phyloP scores from a whole-genome alignment of 176 grass and related monocot species.

The Urochloa ruziziensis region DNA sequence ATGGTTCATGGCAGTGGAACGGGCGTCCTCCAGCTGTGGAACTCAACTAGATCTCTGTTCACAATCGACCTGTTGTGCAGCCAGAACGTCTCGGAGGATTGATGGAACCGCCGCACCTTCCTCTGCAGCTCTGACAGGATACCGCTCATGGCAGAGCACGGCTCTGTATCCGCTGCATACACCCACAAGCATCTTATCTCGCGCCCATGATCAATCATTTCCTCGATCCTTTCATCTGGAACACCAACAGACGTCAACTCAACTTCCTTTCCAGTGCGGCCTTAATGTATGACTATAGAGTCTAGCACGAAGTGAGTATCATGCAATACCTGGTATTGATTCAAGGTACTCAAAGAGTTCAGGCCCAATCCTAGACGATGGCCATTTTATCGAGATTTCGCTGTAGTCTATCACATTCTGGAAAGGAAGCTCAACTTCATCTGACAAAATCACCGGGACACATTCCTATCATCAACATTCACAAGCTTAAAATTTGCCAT shows the following conservation, averaged over 20 bases:
- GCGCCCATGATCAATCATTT: constrained; percentile 64
- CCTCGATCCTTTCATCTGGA: constrained; percentile 76
- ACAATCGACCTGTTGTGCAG: constrained; percentile 78
- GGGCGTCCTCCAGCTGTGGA: constrained; percentile 69
- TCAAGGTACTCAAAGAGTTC: constrained; percentile 81
- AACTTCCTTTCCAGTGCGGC: not conserved
- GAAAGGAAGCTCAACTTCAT: constrained; percentile 90
- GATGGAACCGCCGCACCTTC: constrained; percentile 82
- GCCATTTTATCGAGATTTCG: constrained; percentile 90
- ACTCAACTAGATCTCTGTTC: constrained; percentile 76
- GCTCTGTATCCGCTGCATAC: constrained; percentile 59
- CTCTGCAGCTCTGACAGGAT: constrained; percentile 86
- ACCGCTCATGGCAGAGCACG: constrained; percentile 77
- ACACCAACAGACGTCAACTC: not conserved
- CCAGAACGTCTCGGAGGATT: constrained; percentile 85
- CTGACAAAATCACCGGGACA: constrained; percentile 91
- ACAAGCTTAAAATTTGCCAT: constrained; percentile 4
- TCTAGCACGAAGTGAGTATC: not conserved
- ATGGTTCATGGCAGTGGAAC: constrained; percentile 61
- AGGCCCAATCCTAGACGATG: constrained; percentile 64
- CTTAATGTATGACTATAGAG: not conserved
- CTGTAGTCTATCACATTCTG: constrained; percentile 85
- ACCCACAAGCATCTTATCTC: constrained; percentile 80
- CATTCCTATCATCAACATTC: constrained; percentile 75
- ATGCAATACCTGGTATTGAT: constrained; percentile 61